Evolutionary conservation across 495 filamentous ascomycete genomes (phyloP).

Genomic region (Penicillium desertorum): DNA sequence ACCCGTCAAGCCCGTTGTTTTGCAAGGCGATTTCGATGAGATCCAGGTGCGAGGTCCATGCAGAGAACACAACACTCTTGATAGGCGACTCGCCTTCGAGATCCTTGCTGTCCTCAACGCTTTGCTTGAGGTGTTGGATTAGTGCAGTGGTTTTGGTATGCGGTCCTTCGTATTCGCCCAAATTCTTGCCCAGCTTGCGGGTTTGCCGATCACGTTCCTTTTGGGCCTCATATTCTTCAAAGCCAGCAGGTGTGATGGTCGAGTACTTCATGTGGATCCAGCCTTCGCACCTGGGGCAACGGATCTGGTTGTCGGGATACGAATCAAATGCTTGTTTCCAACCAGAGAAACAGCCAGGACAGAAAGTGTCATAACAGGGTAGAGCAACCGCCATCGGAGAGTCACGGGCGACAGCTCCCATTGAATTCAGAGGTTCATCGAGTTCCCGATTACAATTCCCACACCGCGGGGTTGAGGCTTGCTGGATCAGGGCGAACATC

Average conservation of each 20-base stretch:
- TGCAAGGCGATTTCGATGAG: conserved; percentile 84
- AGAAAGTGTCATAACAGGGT: conserved; percentile 80
- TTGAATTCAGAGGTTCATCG: conserved; percentile 37
- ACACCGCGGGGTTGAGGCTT: conserved; percentile 71
- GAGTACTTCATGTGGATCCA: conserved; percentile 60
- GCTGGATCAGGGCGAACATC: conserved; percentile 75
- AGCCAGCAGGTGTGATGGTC: conserved; percentile 62
- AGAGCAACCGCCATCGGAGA: conserved; percentile 73
- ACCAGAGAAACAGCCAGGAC: conserved; percentile 64
- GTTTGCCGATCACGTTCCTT: conserved; percentile 36
- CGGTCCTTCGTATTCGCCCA: conserved; percentile 75
- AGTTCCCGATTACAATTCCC: conserved; percentile 65
- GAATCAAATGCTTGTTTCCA: conserved; percentile 33
- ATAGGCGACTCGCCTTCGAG: conserved; percentile 63
- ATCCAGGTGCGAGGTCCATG: conserved; percentile 92
- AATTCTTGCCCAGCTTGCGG: conserved; percentile 56
- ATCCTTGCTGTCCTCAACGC: conserved; percentile 57
- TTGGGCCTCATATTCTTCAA: conserved; percentile 54
- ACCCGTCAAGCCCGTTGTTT: conserved; percentile 58
- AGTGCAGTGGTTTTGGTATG: conserved; percentile 88
- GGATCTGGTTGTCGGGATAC: conserved; percentile 25
- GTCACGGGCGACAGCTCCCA: conserved; percentile 55
- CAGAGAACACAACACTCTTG: conserved; percentile 90
- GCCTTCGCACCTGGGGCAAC: conserved; percentile 66
- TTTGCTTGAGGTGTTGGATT: conserved; percentile 60